A percentile compares a stretch with the other conserved stretches of the same genome.
Evolutionary conservation across 495 filamentous ascomycete genomes (phyloP).

Genomic region (Lepraria neglecta): DNA sequence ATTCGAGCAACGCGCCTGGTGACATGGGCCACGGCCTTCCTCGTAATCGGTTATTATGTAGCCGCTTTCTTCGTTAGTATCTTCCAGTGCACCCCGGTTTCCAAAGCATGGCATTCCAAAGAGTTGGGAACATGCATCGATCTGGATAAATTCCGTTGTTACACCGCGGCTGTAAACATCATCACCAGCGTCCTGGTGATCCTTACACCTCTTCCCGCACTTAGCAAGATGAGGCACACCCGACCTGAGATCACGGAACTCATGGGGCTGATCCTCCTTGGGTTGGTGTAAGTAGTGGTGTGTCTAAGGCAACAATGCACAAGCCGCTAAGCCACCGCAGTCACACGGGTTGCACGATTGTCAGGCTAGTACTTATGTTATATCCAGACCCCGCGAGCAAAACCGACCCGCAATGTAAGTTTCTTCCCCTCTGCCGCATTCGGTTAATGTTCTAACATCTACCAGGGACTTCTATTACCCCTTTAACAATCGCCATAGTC

Average conservation of each 20-base stretch:
- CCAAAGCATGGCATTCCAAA: constrained; percentile 4
- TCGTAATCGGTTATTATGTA: constrained; percentile 3
- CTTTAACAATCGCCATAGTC: constrained; percentile 10
- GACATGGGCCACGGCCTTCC: background rate
- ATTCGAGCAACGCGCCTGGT: constrained; percentile 7
- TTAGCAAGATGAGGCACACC: constrained; percentile 3
- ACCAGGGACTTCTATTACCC: constrained; percentile 7
- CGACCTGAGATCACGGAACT: constrained; percentile 15
- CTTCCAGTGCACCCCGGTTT: constrained; percentile 5
- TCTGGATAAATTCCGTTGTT: constrained; percentile 10
- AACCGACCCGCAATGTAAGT: constrained; percentile 13
- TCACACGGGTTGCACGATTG: constrained; percentile 9
- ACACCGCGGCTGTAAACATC: constrained; percentile 20
- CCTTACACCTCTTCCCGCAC: constrained; percentile 13
- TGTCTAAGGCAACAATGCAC: too few species aligned
- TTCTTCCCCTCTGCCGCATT: background rate
- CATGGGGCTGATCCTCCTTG: constrained; percentile 16
- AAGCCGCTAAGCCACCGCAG: background rate
- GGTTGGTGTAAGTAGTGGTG: constrained; percentile 14
- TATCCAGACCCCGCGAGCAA: background rate
- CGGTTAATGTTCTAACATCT: background rate
- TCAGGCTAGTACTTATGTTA: constrained; percentile 2
- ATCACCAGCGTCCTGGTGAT: constrained; percentile 20
- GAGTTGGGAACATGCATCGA: constrained; percentile 13
- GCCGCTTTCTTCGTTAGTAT: constrained; percentile 16